These are phyloP conservation scores for Paraphoma chrysanthemicola DNA, from an alignment of 2,329 filamentous ascomycete genomes.

Conservation along the genomic window DNA sequence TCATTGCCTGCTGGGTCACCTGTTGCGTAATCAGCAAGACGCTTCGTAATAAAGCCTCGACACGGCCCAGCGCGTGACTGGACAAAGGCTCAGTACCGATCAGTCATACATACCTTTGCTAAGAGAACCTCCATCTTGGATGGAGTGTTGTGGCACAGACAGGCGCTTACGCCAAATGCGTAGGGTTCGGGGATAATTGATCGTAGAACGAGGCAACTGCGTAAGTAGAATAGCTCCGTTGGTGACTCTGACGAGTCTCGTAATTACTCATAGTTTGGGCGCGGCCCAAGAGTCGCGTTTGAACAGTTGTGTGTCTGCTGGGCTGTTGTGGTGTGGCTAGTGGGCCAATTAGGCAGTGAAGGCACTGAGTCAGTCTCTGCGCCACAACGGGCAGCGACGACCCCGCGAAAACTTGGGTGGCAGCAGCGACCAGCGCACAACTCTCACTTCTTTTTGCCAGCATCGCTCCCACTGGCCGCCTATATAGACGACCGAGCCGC, in stretches of 20 bases:
- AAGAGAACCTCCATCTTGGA: slow-evolving; percentile 74
- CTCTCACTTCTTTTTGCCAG: slow-evolving; percentile 29
- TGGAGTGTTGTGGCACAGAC: not conserved
- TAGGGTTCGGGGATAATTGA: not conserved
- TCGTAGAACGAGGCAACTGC: not conserved
- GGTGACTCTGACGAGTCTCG: not conserved
- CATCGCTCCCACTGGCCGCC: slow-evolving; percentile 9
- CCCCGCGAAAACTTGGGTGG: slow-evolving; percentile 27
- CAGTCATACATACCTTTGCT: slow-evolving; percentile 57
- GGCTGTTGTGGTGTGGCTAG: slow-evolving; percentile 10
- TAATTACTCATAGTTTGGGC: not conserved
- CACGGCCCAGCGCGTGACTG: slow-evolving; percentile 3
- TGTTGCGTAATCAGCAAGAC: slow-evolving; percentile 37
- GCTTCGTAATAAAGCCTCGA: not conserved
- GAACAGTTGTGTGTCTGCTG: not conserved
- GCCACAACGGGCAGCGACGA: slow-evolving; percentile 15
- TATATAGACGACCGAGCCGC: slow-evolving; percentile 11
- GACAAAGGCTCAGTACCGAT: no score
- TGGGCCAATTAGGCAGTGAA: slow-evolving; percentile 34
- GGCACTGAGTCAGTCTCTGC: slow-evolving; percentile 23
- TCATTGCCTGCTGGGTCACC: slow-evolving; percentile 81
- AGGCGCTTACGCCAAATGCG: no score
- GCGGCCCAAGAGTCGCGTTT: not conserved
- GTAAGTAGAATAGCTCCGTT: no score
- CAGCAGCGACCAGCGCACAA: slow-evolving; percentile 28